phyloP scores from a whole-genome alignment of 164 flowering plant species.

The Dillenia suffruticosa region DNA sequence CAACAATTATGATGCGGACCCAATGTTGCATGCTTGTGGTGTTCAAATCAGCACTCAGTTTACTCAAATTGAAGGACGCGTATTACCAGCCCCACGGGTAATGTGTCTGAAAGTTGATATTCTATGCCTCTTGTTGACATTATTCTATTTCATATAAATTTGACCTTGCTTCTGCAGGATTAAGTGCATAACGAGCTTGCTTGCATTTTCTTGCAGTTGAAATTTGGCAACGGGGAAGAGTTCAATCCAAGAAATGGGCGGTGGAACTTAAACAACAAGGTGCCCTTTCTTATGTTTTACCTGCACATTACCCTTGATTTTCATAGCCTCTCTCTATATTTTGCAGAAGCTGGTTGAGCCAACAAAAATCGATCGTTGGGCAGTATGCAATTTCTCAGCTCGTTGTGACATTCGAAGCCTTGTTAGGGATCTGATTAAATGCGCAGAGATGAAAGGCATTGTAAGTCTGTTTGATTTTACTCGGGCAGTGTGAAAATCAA shows the following conservation, averaged over 20 bases:
- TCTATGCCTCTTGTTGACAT: neutral
- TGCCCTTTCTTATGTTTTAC: constrained; percentile 9
- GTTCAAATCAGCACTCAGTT: constrained; percentile 48
- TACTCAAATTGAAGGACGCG: constrained; percentile 81
- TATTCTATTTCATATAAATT: no score
- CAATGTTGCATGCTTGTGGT: constrained; percentile 61
- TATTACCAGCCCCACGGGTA: constrained; percentile 80
- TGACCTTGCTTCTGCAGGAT: neutral
- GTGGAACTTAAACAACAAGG: constrained; percentile 92
- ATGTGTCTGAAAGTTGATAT: neutral
- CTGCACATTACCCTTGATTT: neutral
- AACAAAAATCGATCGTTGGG: constrained; percentile 62
- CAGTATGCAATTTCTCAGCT: constrained; percentile 81
- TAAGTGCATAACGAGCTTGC: neutral
- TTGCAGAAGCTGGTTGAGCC: constrained; percentile 67
- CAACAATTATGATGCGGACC: constrained; percentile 63
- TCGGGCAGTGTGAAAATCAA: neutral
- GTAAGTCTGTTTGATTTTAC: constrained; percentile 36
- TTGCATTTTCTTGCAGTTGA: constrained; percentile 42
- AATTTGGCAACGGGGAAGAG: constrained; percentile 72
- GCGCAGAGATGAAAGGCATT: constrained; percentile 69
- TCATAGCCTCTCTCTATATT: neutral
- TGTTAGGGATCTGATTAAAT: constrained; percentile 35
- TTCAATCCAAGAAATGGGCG: constrained; percentile 69
- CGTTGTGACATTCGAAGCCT: constrained; percentile 60